A percentile compares a stretch with the other conserved stretches of the same genome.
phyloP scores from a whole-genome alignment of 495 filamentous ascomycete genomes.

The Hapsidospora chrysogenum region DNA sequence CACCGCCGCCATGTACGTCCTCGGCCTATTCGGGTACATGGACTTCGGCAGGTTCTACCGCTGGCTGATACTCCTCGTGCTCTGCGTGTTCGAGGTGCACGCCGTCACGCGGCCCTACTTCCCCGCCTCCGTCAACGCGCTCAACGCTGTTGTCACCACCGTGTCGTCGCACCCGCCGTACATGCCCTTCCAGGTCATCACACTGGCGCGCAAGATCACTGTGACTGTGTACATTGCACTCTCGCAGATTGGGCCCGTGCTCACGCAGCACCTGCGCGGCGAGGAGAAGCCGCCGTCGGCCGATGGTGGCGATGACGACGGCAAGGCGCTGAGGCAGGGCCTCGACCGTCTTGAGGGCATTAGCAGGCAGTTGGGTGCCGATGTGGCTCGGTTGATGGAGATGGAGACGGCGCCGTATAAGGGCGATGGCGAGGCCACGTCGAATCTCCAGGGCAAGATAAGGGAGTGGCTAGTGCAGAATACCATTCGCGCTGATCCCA shows the following conservation, averaged over 20 bases:
- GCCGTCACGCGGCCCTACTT: conserved; percentile 50
- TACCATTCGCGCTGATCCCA: conserved; percentile 52
- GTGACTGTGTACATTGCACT: conserved; percentile 83
- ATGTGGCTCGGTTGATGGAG: conserved; percentile 51
- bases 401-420: conserved; percentile 73
- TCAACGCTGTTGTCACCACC: conserved; percentile 43
- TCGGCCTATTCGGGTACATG: conserved; percentile 64
- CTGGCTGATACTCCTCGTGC: conserved; percentile 51
- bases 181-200: conserved; percentile 75
- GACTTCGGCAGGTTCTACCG: conserved; percentile 84
- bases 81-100: conserved; percentile 60
- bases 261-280: conserved; percentile 21
- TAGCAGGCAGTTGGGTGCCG: conserved; percentile 40
- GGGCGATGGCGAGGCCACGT: conserved; percentile 44
- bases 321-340: conserved; percentile 23
- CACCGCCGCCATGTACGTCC: conserved; percentile 42
- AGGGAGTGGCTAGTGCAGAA: conserved; percentile 65
- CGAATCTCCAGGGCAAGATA: conserved; percentile 43
- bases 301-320: conserved; percentile 15
- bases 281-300: conserved; percentile 2
- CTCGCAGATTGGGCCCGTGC: conserved; percentile 58
- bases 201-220: conserved; percentile 56
- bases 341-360: conserved; percentile 38
- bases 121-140: conserved; percentile 33
- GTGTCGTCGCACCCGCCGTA: conserved; percentile 42